phyloP scores from a whole-genome alignment of 176 grass and related monocot species.

The Alloteropsis semialata region DNA sequence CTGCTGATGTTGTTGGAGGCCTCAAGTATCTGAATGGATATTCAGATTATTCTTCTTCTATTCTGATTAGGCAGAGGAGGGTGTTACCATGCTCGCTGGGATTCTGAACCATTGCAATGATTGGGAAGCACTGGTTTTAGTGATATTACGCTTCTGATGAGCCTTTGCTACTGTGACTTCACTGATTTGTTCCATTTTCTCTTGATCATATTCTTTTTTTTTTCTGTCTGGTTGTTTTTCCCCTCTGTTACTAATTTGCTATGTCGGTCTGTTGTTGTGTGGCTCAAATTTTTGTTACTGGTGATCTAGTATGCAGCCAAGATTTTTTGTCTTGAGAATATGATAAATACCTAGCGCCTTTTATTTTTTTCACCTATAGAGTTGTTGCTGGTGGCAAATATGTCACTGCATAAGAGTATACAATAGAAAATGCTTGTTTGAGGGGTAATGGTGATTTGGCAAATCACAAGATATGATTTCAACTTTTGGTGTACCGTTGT shows the following conservation, averaged over 20 bases:
- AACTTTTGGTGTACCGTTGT: neutral
- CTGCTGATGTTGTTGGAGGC: neutral
- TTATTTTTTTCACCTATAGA: neutral
- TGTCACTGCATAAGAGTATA: conserved; percentile 1
- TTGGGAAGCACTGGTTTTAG: neutral
- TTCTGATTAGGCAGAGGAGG: neutral
- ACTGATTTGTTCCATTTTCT: conserved; percentile 8
- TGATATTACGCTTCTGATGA: neutral
- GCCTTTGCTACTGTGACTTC: neutral
- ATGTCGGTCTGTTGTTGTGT: conserved; percentile 1
- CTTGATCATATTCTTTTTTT: neutral
- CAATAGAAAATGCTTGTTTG: neutral
- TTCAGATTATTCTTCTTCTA: neutral
- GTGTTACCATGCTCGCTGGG: neutral
- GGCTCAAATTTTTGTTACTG: neutral
- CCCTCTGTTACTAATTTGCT: neutral
- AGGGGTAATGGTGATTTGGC: neutral
- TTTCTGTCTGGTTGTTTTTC: neutral
- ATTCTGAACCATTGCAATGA: neutral
- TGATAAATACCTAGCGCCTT: neutral
- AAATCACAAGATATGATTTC: neutral
- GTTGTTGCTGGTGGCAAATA: neutral
- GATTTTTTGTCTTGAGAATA: neutral
- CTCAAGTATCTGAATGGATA: neutral
- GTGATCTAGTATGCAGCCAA: neutral